These are phyloP conservation scores for Endoconidiophora polonica DNA, from an alignment of 2,329 filamentous ascomycete genomes.

Conservation along the genomic window DNA sequence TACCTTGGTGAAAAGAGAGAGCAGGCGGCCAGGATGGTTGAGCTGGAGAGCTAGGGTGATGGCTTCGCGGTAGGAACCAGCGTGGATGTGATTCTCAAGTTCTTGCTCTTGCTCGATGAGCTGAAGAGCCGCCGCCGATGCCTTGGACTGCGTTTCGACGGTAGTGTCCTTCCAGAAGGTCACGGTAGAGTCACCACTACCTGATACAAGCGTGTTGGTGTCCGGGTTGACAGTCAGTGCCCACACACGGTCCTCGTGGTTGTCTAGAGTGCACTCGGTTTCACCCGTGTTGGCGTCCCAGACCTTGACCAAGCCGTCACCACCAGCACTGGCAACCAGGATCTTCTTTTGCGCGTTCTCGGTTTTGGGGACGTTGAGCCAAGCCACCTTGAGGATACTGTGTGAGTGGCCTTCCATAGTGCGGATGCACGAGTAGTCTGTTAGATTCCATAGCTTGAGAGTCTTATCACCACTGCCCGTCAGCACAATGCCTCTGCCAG, in stretches of 20 bases:
- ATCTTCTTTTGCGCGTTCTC: constrained; percentile 38
- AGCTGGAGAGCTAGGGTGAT: constrained; percentile 84
- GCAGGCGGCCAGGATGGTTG: constrained; percentile 78
- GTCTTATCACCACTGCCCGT: constrained; percentile 95
- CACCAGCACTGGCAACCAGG: constrained; percentile 71
- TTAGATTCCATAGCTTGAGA: constrained; percentile 83
- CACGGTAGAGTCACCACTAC: constrained; percentile 79
- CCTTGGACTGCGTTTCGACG: constrained; percentile 56
- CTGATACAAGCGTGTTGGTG: constrained; percentile 65
- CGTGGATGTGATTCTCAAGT: constrained; percentile 79
- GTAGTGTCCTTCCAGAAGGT: constrained; percentile 96
- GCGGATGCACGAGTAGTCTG: constrained; percentile 79
- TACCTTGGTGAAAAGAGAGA: constrained; percentile 69
- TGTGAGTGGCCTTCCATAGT: constrained; percentile 96
- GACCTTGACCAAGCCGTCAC: constrained; percentile 88
- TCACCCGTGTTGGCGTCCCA: constrained; percentile 85
- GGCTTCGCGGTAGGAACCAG: constrained; percentile 78
- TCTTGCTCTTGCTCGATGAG: constrained; percentile 89
- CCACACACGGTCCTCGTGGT: constrained; percentile 94
- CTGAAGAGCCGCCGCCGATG: constrained; percentile 56
- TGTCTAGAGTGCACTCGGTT: constrained; percentile 77
- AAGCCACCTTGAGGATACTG: constrained; percentile 82
- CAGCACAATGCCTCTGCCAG: constrained; percentile 64
- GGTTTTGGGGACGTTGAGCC: constrained; percentile 44
- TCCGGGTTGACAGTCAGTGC: constrained; percentile 58